Conservation (phyloP, 129 eudicot species). For the Flaveria bidentis region DNA sequence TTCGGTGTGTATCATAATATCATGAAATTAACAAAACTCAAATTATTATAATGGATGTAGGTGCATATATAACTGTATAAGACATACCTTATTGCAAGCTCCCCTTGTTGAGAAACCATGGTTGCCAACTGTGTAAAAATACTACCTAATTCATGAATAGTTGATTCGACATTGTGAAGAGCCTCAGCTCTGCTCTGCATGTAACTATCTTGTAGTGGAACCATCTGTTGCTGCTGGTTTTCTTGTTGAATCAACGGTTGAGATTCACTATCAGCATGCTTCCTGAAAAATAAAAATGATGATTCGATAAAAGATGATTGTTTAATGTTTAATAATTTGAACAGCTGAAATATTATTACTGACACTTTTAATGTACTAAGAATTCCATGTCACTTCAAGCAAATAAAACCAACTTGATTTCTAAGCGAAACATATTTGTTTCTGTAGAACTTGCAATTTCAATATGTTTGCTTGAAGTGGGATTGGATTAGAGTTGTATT, state of each 20-base stretch:
- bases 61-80: not conserved
- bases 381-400: not conserved
- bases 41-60: not conserved
- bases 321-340: too few species aligned
- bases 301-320: not conserved
- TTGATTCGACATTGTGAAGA: slow-evolving; percentile 87
- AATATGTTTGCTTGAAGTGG: not conserved
- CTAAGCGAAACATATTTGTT: not conserved
- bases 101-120: slow-evolving; percentile 96
- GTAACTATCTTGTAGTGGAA: slow-evolving; percentile 79
- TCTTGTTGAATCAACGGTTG: slow-evolving; percentile 83
- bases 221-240: slow-evolving; percentile 71
- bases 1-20: not conserved
- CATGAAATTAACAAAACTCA: not conserved
- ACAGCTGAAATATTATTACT: not conserved
- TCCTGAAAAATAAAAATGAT: slow-evolving; percentile 45
- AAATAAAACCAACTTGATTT: not conserved
- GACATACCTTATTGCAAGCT: slow-evolving; percentile 76
- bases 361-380: not conserved
- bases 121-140: slow-evolving; percentile 90
- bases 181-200: slow-evolving; percentile 96
- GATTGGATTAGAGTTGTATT: not conserved
- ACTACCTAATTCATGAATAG: slow-evolving; percentile 80
- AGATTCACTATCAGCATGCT: slow-evolving; percentile 65
- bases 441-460: slow-evolving; percentile 2